A percentile compares a stretch with the other conserved stretches of the same genome.
These are phyloP conservation scores for Rhipidocladum racemiflorum DNA, from an alignment of 176 grass and related monocot species.

Conservation along the genomic window DNA sequence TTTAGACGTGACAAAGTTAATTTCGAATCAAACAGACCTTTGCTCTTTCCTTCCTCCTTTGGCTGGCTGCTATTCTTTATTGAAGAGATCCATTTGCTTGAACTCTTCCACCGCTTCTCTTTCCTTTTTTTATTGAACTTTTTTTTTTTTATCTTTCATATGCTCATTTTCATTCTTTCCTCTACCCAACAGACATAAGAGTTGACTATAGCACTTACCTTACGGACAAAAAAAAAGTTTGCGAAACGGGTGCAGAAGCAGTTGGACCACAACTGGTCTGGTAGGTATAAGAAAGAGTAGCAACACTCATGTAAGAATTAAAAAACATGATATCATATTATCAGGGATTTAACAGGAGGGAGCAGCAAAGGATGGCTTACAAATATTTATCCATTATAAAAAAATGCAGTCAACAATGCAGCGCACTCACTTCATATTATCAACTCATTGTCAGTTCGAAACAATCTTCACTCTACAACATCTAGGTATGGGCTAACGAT, in stretches of 20 bases:
- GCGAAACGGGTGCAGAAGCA: too few relatives aligned
- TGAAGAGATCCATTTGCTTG: background rate
- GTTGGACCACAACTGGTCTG: too few relatives aligned
- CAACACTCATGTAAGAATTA: background rate
- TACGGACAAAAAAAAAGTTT: too few relatives aligned
- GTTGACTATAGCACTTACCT: too few relatives aligned
- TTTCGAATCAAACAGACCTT: too few relatives aligned
- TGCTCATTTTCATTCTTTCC: too few relatives aligned
- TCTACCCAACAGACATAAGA: too few relatives aligned
- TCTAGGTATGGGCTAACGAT: conserved; percentile 24
- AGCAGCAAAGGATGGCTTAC: background rate
- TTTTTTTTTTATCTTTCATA: background rate
- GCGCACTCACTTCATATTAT: background rate
- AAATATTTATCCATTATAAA: background rate
- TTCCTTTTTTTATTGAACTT: background rate
- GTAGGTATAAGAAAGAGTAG: too few relatives aligned
- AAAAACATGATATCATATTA: too few relatives aligned
- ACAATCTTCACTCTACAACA: conserved; percentile 31
- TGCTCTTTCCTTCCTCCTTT: background rate
- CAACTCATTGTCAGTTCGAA: background rate
- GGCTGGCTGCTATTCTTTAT: background rate
- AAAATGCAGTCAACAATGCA: background rate
- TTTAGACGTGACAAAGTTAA: too few relatives aligned
- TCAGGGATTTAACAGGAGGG: too few relatives aligned
- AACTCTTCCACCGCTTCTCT: background rate